Conservation (phyloP, 148 eudicot genomes). For the Arctostaphylos glauca region DNA sequence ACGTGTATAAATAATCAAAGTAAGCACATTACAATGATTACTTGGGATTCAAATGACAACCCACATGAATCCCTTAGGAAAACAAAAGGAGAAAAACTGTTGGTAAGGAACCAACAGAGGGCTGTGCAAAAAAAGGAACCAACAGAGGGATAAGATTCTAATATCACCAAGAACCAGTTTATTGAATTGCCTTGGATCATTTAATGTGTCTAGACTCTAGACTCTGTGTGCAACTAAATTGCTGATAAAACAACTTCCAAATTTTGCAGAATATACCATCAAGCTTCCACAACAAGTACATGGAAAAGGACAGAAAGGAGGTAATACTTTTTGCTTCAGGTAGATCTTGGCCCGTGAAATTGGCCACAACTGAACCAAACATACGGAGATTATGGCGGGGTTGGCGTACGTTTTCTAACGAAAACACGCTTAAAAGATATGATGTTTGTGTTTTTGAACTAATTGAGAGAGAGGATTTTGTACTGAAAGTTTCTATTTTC, state of each 20-base stretch:
- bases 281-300: conserved; percentile 9
- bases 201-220: neutral
- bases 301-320: neutral
- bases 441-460: conserved; percentile 22
- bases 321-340: neutral
- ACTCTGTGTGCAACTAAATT: neutral
- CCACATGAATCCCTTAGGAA: too few relatives aligned
- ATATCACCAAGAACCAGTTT: neutral
- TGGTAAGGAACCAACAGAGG: too few relatives aligned
- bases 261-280: conserved; percentile 18
- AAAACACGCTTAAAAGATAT: conserved; percentile 6
- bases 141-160: too few relatives aligned
- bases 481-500: conserved; percentile 13
- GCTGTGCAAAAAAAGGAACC: too few relatives aligned
- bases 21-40: too few relatives aligned
- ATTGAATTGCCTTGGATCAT: neutral
- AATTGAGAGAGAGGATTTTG: neutral
- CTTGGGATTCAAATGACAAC: too few relatives aligned
- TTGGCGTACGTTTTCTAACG: neutral
- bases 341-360: conserved; percentile 7
- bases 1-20: too few relatives aligned
- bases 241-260: neutral
- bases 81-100: too few relatives aligned
- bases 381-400: neutral
- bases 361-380: neutral